These are phyloP conservation scores for Ochetophila trinervis DNA, from an alignment of 306 rosid genomes.

Conservation along the genomic window DNA sequence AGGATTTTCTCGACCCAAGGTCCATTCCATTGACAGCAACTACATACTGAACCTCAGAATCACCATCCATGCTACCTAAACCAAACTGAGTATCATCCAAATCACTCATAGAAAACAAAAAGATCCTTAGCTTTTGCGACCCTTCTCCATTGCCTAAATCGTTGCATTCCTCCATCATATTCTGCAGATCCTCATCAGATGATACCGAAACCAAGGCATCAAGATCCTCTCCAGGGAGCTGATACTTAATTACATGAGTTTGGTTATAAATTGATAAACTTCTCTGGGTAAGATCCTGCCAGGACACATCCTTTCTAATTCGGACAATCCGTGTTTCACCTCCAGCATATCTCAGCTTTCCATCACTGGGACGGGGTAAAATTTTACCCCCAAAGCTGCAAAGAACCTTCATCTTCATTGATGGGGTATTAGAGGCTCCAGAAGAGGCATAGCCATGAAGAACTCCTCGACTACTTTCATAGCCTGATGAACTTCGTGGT, in stretches of 20 bases:
- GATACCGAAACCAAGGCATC: conserved; percentile 90
- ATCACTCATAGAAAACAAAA: conserved; percentile 60
- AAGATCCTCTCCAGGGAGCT: conserved; percentile 96
- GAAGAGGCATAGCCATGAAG: conserved; percentile 48
- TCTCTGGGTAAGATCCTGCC: conserved; percentile 67
- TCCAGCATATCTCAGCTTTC: conserved; percentile 82
- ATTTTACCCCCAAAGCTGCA: conserved; percentile 89
- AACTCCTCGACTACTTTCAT: conserved; percentile 45
- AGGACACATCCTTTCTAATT: conserved; percentile 63
- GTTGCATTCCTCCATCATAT: conserved; percentile 77
- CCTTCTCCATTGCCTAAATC: conserved; percentile 47
- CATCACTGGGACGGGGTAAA: conserved; percentile 78
- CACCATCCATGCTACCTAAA: conserved; percentile 52
- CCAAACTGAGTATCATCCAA: conserved; percentile 63
- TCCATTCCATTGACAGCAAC: conserved; percentile 82
- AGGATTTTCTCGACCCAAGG: conserved; percentile 49
- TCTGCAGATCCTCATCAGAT: conserved; percentile 71
- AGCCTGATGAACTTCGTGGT: conserved; percentile 41
- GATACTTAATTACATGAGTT: conserved; percentile 62
- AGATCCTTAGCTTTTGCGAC: conserved; percentile 61
- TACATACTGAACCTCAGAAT: conserved; percentile 63
- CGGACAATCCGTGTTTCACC: conserved; percentile 80
- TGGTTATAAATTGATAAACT: conserved; percentile 55
- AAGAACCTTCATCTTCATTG: conserved; percentile 58
- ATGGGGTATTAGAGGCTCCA: conserved; percentile 51